Evolutionary conservation across 78 protist genomes (phyloP), one percentile per base, ranked within the genome.

Genomic region (Dictyostelium firmibasis): DNA sequence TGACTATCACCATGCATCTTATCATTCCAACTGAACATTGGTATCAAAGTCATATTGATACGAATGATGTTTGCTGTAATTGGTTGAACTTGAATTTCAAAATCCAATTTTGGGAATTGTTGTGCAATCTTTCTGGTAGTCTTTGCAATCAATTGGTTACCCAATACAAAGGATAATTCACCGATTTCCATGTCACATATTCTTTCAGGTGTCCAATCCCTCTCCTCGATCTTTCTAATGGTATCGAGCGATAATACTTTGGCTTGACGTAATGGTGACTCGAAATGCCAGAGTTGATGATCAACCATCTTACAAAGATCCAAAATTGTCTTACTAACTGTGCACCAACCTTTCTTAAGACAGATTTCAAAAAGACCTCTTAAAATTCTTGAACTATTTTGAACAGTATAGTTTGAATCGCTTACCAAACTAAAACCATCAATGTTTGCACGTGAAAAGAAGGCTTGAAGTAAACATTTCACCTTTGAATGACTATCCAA

Each of bases 281-380:
- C 86, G 20, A 33, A 29, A 69, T 25, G 36, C 99, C 99, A 99
- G 81, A 74, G 20, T 60, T 98, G 98, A 35, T 92, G 91, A 47
- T 98, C 99, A 50, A 97, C 53, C 94, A 86, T 31, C 85, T 97
- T 96, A 72, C 98, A 92, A n/a, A 98, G 95, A 47, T 69, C 78
- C 27, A 98, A 97, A 9, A 97, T 95, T 67, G 25, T 72, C 41
- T 70, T 74, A 4, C 98, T 92, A 20, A 96, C 89, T 16, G 93
- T 36, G 60, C 95, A 50, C 97, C 96, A 97, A 7, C 97, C 97
- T 27, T 69, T 7, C 35, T 86, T 33, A 76, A 98, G 38, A 47
- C 95, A 92, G 6, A 99, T 98, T 85, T 99, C 99, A 84, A 99
- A 99, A 57, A 99, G 95, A 16, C 98, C 99, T 20, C 99, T 97